A percentile compares a stretch with the other conserved stretches of the same genome.
Evolutionary conservation across 345 rosid genomes (phyloP).

Genomic region (Ailanthus altissimus): DNA sequence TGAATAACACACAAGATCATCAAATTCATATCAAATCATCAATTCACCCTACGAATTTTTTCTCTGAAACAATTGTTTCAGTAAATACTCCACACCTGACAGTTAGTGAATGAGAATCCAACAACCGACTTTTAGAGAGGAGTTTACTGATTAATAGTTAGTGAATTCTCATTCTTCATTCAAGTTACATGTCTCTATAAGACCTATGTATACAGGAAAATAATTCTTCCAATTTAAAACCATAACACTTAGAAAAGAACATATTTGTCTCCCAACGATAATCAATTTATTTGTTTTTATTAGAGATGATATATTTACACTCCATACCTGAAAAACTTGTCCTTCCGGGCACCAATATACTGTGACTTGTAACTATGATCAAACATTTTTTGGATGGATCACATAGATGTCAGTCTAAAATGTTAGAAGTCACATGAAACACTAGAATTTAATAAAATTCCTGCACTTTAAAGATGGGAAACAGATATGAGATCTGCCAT

Average conservation of each 20-base stretch:
- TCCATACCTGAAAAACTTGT: constrained; percentile 70
- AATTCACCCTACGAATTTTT: background rate
- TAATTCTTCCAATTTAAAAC: background rate
- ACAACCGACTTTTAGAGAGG: background rate
- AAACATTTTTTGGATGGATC: constrained; percentile 46
- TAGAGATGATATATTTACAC: background rate
- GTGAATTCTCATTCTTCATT: background rate
- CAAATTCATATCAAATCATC: background rate
- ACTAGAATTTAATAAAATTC: background rate
- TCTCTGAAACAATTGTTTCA: too few species aligned
- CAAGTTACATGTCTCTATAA: background rate
- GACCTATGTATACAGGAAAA: background rate
- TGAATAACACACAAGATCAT: background rate
- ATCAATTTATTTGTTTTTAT: background rate
- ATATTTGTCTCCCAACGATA: background rate
- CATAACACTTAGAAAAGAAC: background rate
- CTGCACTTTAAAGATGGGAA: background rate
- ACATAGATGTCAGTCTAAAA: constrained; percentile 25
- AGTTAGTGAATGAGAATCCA: too few species aligned
- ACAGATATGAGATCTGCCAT: constrained; percentile 2
- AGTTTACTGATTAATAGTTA: background rate
- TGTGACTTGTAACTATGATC: constrained; percentile 75
- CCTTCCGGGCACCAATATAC: constrained; percentile 70
- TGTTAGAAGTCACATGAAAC: background rate
- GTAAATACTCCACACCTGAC: too few species aligned